These are phyloP conservation scores for Mortierella sp. DNA, from an alignment of 371 early-diverging fungal species.

Conservation along the genomic window DNA sequence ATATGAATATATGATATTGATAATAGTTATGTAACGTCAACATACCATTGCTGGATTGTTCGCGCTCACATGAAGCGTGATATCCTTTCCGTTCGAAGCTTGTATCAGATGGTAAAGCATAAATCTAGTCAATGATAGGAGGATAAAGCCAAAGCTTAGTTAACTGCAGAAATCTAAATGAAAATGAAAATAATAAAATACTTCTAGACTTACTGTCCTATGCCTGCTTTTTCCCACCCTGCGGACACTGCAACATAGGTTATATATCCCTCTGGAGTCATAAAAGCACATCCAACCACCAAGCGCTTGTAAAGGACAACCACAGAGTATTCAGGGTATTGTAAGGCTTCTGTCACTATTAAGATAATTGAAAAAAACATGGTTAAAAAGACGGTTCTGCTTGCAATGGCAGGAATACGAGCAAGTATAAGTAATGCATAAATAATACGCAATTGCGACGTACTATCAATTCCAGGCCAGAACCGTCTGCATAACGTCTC, in stretches of 20 bases:
- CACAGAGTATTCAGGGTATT: conserved; percentile 89
- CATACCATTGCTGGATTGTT: conserved; percentile 94
- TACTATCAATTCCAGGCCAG: conserved; percentile 94
- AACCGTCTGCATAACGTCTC: conserved; percentile 81
- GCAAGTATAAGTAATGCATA: too few species aligned
- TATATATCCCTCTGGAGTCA: conserved; percentile 94
- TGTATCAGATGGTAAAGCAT: conserved; percentile 91
- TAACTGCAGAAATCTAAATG: background rate
- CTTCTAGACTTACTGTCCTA: conserved; percentile 74
- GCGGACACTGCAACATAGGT: conserved; percentile 90
- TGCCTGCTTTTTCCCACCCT: conserved; percentile 89
- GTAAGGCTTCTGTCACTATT: conserved; percentile 84
- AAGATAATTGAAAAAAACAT: background rate
- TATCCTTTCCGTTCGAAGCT: conserved; percentile 77
- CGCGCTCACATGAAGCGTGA: conserved; percentile 95
- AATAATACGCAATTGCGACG: conserved; percentile 9
- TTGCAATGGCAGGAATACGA: background rate
- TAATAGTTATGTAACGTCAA: too few species aligned
- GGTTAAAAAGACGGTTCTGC: background rate
- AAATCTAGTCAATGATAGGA: conserved; percentile 65
- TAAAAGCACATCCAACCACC: conserved; percentile 92
- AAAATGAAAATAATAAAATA: background rate
- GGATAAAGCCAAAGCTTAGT: background rate
- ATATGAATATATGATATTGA: too few species aligned
- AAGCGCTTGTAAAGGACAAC: conserved; percentile 85